Percentiles rank a stretch among this genome's conserved stretches.
These are phyloP conservation scores for Aspergillus sclerotiicarbonarius DNA, from an alignment of 495 filamentous ascomycete species.

Conservation along the genomic window DNA sequence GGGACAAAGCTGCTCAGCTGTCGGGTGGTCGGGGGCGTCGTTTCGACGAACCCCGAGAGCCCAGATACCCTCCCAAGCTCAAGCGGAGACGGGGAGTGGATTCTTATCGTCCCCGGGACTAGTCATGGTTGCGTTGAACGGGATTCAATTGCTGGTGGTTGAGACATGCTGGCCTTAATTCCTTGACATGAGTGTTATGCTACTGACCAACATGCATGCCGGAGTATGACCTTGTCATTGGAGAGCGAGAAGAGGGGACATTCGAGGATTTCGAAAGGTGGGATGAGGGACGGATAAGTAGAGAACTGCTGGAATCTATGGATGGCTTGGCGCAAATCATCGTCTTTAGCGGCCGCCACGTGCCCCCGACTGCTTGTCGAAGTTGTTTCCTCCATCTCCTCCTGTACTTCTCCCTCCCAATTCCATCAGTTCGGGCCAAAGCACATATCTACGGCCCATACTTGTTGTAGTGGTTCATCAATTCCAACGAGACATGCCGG, in stretches of 20 bases:
- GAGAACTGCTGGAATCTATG: not conserved
- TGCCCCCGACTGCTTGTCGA: not conserved
- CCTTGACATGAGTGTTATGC: too few species aligned
- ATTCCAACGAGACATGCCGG: constrained; percentile 4
- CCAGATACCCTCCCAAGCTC: constrained; percentile 2
- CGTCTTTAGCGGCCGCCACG: constrained; percentile 2
- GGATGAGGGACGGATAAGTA: not conserved
- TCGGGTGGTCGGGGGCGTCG: constrained; percentile 32
- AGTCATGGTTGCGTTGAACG: not conserved
- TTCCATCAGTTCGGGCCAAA: not conserved
- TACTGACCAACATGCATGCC: too few species aligned
- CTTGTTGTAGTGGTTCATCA: not conserved
- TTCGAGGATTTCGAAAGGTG: not conserved
- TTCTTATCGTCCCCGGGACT: constrained; percentile 22
- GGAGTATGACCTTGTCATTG: not conserved
- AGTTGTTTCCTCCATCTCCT: not conserved
- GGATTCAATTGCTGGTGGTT: not conserved
- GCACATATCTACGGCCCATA: not conserved
- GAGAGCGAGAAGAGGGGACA: not conserved
- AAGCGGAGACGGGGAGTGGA: constrained; percentile 9
- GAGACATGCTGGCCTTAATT: not conserved
- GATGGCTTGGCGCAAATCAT: constrained; percentile 8
- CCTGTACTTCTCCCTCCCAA: not conserved
- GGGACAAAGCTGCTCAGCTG: constrained; percentile 34
- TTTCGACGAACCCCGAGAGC: not conserved